Conservation (phyloP, 257 asterid genomes). For the Solanum bulbocastanum region DNA sequence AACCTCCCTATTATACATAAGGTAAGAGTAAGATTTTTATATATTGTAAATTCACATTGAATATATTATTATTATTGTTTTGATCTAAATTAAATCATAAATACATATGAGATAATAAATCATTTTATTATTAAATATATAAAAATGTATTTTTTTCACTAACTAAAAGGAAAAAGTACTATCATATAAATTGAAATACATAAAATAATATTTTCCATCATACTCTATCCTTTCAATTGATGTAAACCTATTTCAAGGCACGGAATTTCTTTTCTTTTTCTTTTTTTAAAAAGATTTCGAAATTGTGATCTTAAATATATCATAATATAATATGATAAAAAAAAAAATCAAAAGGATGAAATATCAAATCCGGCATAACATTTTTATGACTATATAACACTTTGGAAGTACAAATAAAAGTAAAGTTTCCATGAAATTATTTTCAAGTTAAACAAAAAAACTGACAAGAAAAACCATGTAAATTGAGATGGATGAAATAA, state of each 20-base stretch:
- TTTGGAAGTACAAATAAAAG: background rate
- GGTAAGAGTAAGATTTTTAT: fast-evolving
- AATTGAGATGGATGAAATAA: background rate
- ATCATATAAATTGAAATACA: background rate
- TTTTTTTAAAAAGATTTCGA: too few species aligned
- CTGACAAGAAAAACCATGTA: background rate
- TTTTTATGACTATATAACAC: background rate
- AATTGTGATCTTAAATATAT: too few species aligned
- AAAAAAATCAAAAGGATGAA: too few species aligned
- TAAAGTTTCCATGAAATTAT: background rate
- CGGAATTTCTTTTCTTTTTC: background rate
- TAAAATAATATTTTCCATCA: background rate
- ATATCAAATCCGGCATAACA: too few species aligned
- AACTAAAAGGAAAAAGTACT: background rate
- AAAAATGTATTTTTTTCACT: background rate
- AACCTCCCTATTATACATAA: background rate
- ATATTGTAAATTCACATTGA: background rate
- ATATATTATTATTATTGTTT: background rate
- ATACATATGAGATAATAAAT: background rate
- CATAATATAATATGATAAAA: too few species aligned
- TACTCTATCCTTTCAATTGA: background rate
- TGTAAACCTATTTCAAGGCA: background rate
- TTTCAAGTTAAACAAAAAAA: background rate
- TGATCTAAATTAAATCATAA: background rate
- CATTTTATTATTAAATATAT: background rate